Evolutionary conservation across 768 basidiomycete species (phyloP), one percentile per base, ranked within the genome.

Genomic region (Tricholoma sp.): DNA sequence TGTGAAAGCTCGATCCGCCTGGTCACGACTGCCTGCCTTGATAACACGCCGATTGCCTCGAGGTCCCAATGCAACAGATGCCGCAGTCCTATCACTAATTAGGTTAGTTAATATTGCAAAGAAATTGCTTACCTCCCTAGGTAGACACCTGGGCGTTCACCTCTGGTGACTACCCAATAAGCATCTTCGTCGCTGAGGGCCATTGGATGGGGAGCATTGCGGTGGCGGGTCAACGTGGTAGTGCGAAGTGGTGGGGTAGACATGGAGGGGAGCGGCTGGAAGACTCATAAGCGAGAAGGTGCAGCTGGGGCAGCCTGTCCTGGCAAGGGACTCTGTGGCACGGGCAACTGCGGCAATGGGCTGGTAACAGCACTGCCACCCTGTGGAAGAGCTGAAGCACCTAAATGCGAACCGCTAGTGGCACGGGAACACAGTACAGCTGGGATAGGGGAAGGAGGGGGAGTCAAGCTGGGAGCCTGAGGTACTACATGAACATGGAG

Each of bases 161-260:
- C 49, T 33, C 31, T 50, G 49, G 49, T 50, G 49, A 50, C 34
- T 36, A 50, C 31, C 49, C 49, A 50, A n/a, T 50, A 50, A 12
- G 49, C 49, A 50, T 50, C 49, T 50, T 50, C 49, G n/a, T n/a
- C n/a, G n/a, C n/a, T n/a, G n/a, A n/a, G n/a, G n/a, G n/a, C n/a
- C n/a, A n/a, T n/a, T 28, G 44, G 44, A 28, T 45, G 44, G 44
- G 20, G 44, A 45, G 44, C 44, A 45, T 24, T 8, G 4, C n/a
- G 10, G 44, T 28, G 44, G 20, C 11, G 11, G 24, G 44, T n/a
- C 44, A 28, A 42, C 11, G 17, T 8, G n/a, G n/a, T n/a, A n/a
- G n/a, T n/a, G n/a, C n/a, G n/a, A n/a, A n/a, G n/a, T n/a, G n/a
- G n/a, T n/a, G n/a, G n/a, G n/a, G n/a, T 50, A 24, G 49, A 50